Evolutionary conservation across 805 yeast genomes (phyloP), one percentile per base, ranked within the genome.

Genomic region (Grigorovia transvaalensis): DNA sequence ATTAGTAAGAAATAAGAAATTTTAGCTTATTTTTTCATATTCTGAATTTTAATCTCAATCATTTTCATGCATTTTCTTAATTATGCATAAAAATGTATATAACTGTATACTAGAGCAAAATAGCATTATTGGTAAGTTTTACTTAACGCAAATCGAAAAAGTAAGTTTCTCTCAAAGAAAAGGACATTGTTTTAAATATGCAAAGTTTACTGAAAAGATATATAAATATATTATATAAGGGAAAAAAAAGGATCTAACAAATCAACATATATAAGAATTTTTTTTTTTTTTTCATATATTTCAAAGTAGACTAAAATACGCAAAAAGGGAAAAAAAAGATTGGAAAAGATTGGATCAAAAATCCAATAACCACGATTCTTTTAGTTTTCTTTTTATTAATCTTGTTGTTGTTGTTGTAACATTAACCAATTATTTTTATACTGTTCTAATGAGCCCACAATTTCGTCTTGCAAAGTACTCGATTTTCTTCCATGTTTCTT

Each of bases 361-460:
- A 41, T 17, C 35, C 29, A 27, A 38, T 45, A 23, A 23, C 27
- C 27, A 23, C 27, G 27, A 4, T 12, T 30, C 29, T 19, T 18
- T 46, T 44, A 33, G 9, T 49, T 41, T 18, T 49, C 12, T 44
- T 44, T 3, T 17, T n/a, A 42, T 53, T 49, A 59, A 17, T 62
- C 64, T 50, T 62, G 65, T 42, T 65, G 65, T 11, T 38, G 38
- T 45, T 63, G 66, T 56, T 67, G 70, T 43, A 66, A 53, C 59
- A 67, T 63, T 38, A 67, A 52, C 71, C 71, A 67, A 50, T 67
- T 67, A 51, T 67, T 67, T 55, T 66, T 67, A 51, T 67, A 67
- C 52, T 66, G 69, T 48, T 67, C 71, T 50, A 67, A 53, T 7
- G 70, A 67, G 4, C 68, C 69, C 33, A 67, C 67, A 42, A 63